phyloP scores from a whole-genome alignment of 257 asterid species.

The Jacaranda copaia region DNA sequence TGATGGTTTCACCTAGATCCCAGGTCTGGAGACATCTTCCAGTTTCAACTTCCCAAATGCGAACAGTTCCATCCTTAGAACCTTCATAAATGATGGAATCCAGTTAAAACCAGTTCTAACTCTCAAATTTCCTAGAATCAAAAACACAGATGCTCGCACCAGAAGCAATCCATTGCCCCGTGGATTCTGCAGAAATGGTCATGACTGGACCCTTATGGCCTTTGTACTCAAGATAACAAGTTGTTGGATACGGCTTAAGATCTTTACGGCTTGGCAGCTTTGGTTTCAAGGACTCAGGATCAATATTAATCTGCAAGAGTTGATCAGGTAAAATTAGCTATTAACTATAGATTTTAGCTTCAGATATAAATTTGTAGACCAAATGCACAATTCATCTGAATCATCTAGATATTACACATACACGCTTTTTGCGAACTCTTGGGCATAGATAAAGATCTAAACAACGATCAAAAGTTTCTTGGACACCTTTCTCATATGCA shows the following conservation, averaged over 20 bases:
- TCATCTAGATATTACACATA: slow-evolving; percentile 45
- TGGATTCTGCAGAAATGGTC: slow-evolving; percentile 75
- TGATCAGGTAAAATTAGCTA: slow-evolving; percentile 16
- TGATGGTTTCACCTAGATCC: slow-evolving; percentile 80
- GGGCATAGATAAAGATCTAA: slow-evolving; percentile 96
- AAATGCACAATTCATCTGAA: slow-evolving; percentile 11
- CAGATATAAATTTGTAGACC: slow-evolving; percentile 19
- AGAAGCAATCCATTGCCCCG: slow-evolving; percentile 98
- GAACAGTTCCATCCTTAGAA: slow-evolving; percentile 91
- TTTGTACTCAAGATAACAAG: slow-evolving; percentile 93
- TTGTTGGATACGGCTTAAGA: slow-evolving; percentile 89
- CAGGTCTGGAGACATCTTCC: slow-evolving; percentile 87
- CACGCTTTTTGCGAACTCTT: slow-evolving; percentile 86
- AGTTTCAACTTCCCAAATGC: slow-evolving; percentile 97
- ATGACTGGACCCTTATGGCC: slow-evolving; percentile 93
- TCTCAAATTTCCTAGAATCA: slow-evolving; percentile 15
- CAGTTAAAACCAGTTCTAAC: slow-evolving; percentile 24
- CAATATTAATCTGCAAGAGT: slow-evolving; percentile 79
- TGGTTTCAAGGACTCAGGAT: slow-evolving; percentile 95
- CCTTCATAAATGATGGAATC: slow-evolving; percentile 55
- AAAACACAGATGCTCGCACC: slow-evolving; percentile 53
- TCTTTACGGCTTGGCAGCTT: slow-evolving; percentile 92
- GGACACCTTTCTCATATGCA: slow-evolving; percentile 84
- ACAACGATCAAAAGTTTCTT: slow-evolving; percentile 87
- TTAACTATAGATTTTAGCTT: slow-evolving; percentile 2